Evolutionary conservation across 176 grass and related monocot genomes (phyloP).

Genomic region (Hordeum marinum): DNA sequence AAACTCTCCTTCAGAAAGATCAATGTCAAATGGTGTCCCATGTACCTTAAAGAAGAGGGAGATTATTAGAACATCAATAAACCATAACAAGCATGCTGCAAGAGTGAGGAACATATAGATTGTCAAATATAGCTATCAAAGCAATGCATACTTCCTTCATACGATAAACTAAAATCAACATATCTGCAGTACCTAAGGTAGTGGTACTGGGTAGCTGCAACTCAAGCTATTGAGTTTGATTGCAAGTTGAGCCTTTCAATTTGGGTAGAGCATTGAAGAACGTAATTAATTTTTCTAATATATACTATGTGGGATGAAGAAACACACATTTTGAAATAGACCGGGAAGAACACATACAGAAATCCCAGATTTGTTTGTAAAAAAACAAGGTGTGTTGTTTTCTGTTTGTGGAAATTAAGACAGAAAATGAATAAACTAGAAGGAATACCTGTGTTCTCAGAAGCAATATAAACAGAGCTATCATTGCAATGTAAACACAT

Average conservation of each 20-base stretch:
- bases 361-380: not conserved
- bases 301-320: not conserved
- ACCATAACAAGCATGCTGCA: not conserved
- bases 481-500: not conserved
- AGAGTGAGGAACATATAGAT: not conserved
- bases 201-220: not conserved
- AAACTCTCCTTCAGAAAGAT: constrained; percentile 85
- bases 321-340: not conserved
- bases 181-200: not conserved
- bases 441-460: not conserved
- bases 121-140: not conserved
- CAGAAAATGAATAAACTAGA: not conserved
- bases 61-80: constrained; percentile 6
- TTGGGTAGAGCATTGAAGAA: not conserved
- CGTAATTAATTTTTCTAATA: not conserved
- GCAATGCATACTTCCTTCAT: not conserved
- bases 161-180: not conserved
- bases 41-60: constrained; percentile 27
- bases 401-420: not conserved
- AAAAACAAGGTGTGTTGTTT: not conserved
- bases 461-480: constrained; percentile 17
- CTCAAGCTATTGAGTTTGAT: not conserved
- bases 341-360: not conserved
- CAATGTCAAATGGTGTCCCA: constrained; percentile 69
- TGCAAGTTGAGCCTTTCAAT: not conserved